Evolutionary conservation across 2,329 filamentous ascomycete genomes (phyloP).

Genomic region (Albifimbria verrucaria): DNA sequence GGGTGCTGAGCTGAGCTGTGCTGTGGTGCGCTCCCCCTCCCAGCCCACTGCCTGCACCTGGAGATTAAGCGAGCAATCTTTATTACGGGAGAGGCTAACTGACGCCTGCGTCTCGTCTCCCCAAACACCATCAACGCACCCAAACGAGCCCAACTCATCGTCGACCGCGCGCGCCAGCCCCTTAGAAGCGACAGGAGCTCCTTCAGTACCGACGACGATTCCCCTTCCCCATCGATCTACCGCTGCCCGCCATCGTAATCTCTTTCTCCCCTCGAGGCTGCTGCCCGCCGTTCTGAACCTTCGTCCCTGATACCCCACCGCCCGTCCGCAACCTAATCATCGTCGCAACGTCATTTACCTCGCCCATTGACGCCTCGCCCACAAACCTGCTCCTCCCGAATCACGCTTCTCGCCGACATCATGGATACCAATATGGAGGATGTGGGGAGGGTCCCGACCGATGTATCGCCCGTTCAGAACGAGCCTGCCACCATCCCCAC

Average conservation of each 20-base stretch:
- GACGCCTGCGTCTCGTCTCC: not conserved
- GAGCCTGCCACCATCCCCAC: constrained; percentile 90
- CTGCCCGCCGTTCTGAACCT: constrained; percentile 23
- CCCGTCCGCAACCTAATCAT: constrained; percentile 26
- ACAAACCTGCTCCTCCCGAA: constrained; percentile 12
- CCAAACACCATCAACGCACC: not conserved
- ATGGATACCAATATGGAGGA: constrained; percentile 99
- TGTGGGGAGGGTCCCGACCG: constrained; percentile 80
- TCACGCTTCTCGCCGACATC: constrained; percentile 11
- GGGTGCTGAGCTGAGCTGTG: too few species aligned
- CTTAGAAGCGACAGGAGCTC: not conserved
- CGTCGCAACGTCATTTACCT: constrained; percentile 21
- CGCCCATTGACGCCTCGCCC: constrained; percentile 14
- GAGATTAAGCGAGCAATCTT: not conserved
- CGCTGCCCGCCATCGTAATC: constrained; percentile 5
- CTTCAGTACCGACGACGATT: not conserved
- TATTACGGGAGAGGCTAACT: not conserved
- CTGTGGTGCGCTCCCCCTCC: not conserved
- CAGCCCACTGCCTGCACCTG: not conserved
- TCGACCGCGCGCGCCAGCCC: not conserved
- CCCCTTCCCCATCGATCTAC: not conserved
- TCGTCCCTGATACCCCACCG: constrained; percentile 20
- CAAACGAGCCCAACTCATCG: not conserved
- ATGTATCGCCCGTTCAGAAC: constrained; percentile 65
- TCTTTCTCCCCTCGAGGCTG: constrained; percentile 14